These are phyloP conservation scores for Berberis vulgaris DNA, from an alignment of 164 flowering plant species.

Conservation along the genomic window DNA sequence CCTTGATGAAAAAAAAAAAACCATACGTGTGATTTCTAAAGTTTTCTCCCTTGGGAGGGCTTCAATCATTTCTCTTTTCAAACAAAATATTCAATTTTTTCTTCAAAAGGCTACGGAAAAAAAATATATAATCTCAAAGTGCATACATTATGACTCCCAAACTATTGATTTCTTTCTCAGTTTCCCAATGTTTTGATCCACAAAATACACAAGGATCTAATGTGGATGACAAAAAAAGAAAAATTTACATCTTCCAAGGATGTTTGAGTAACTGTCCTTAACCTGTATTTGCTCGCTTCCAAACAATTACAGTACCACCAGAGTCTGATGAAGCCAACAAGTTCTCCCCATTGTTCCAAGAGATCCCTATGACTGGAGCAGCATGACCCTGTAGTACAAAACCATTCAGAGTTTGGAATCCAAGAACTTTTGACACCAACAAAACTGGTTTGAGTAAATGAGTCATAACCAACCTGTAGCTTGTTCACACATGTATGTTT, in stretches of 20 bases:
- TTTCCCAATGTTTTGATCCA: too few species aligned
- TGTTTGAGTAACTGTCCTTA: slow-evolving; percentile 2
- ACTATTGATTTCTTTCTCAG: too few species aligned
- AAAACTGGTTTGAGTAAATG: background rate
- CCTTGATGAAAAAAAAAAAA: too few species aligned
- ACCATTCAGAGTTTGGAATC: background rate
- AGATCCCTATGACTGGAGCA: slow-evolving; percentile 61
- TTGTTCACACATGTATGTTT: slow-evolving; percentile 92
- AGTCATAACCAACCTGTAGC: slow-evolving; percentile 54
- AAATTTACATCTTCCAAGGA: background rate
- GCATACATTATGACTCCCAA: too few species aligned
- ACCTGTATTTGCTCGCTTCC: slow-evolving; percentile 82
- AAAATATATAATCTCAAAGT: too few species aligned
- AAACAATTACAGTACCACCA: slow-evolving; percentile 87
- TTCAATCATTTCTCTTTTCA: too few species aligned
- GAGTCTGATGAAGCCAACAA: slow-evolving; percentile 94
- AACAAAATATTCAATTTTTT: too few species aligned
- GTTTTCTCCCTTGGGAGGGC: too few species aligned
- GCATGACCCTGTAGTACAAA: slow-evolving; percentile 72
- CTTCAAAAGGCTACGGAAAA: too few species aligned
- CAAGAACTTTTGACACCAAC: background rate
- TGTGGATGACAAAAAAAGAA: too few species aligned
- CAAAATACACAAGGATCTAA: too few species aligned
- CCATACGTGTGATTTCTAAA: too few species aligned
- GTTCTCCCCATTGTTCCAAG: slow-evolving; percentile 98